These are phyloP conservation scores for Rhododendron ferrugineum DNA, from an alignment of 148 eudicot species.

Conservation along the genomic window DNA sequence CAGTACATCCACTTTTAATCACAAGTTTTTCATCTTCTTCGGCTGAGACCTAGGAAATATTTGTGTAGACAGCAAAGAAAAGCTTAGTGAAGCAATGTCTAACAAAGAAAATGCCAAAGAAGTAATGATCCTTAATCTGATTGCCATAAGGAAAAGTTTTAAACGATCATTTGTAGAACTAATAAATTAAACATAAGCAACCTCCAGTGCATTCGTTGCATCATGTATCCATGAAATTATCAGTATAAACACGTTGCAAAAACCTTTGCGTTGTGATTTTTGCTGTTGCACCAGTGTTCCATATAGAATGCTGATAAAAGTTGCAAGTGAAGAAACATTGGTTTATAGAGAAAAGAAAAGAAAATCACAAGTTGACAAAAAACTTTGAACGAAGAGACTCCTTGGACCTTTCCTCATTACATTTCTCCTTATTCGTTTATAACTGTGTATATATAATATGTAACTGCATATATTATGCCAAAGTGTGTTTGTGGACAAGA, in stretches of 20 bases:
- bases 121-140: background rate
- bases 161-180: background rate
- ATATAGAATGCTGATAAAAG: background rate
- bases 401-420: background rate
- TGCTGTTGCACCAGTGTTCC: background rate
- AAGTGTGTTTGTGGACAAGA: background rate
- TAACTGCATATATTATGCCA: background rate
- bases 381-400: background rate
- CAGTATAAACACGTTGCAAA: background rate
- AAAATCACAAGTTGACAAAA: background rate
- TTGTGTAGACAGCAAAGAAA: background rate
- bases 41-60: slow-evolving; percentile 32
- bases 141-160: background rate
- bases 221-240: background rate
- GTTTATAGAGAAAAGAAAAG: background rate
- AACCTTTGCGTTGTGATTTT: background rate
- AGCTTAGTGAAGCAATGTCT: background rate
- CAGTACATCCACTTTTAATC: slow-evolving; percentile 28
- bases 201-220: background rate
- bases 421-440: background rate
- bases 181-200: background rate
- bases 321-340: background rate
- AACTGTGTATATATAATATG: background rate
- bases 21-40: slow-evolving; percentile 29
- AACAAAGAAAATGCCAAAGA: background rate